These are phyloP conservation scores for Dioscorea zingiberensis DNA, from an alignment of 106 monocot species.

Conservation along the genomic window DNA sequence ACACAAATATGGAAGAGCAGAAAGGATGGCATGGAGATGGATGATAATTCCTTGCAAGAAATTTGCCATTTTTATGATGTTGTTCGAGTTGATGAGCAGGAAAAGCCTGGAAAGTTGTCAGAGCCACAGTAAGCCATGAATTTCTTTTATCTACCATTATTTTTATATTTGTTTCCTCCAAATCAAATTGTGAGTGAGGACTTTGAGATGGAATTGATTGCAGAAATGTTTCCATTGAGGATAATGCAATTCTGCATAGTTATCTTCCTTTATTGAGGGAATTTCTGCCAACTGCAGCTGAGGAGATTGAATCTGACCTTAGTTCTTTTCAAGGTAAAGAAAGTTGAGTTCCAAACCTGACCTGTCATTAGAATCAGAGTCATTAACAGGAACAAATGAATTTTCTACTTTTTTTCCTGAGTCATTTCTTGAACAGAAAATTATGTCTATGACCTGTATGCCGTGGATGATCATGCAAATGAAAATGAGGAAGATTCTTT, in stretches of 20 bases:
- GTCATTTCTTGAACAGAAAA: conserved; percentile 17
- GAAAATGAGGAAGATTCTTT: conserved; percentile 15
- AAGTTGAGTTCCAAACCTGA: too few relatives aligned
- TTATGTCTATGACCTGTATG: conserved; percentile 77
- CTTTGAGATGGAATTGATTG: not conserved
- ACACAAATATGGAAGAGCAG: conserved; percentile 91
- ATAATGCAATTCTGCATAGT: conserved; percentile 64
- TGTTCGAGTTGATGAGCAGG: conserved; percentile 44
- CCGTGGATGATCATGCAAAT: conserved; percentile 31
- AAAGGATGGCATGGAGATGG: conserved; percentile 23
- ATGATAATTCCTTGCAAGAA: conserved; percentile 36
- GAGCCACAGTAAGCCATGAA: conserved; percentile 26
- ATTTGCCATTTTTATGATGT: conserved; percentile 78
- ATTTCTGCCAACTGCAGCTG: conserved; percentile 47
- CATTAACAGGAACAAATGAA: too few relatives aligned
- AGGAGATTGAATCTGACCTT: conserved; percentile 65
- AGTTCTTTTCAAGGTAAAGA: not conserved
- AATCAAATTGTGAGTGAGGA: not conserved
- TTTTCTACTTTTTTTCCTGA: not conserved
- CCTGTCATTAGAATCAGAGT: too few relatives aligned
- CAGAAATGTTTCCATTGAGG: conserved; percentile 36
- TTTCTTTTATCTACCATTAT: conserved; percentile 5
- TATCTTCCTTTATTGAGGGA: conserved; percentile 71
- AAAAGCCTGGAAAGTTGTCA: conserved; percentile 16
- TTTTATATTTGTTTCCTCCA: not conserved